Evolutionary conservation across 345 rosid species (phyloP).

Genomic region (Capsella bursapastoris): DNA sequence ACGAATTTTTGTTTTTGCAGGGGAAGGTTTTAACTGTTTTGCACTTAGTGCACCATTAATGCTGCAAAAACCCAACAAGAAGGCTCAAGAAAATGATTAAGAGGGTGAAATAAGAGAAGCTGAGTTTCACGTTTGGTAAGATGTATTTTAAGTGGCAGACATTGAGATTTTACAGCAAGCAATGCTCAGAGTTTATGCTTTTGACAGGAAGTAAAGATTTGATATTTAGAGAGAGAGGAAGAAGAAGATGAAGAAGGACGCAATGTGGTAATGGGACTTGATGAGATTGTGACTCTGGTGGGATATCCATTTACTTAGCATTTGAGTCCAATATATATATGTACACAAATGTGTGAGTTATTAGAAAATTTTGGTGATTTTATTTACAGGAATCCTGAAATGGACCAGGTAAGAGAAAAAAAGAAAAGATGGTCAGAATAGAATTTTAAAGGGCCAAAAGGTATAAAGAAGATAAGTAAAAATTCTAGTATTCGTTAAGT

Average conservation of each 20-base stretch:
- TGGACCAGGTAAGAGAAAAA: constrained; percentile 54
- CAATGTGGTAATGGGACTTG: constrained; percentile 50
- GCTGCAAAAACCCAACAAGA: constrained; percentile 32
- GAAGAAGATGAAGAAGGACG: constrained; percentile 25
- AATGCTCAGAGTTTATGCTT: constrained; percentile 37
- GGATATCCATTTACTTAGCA: constrained; percentile 67
- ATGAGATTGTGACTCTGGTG: constrained; percentile 59
- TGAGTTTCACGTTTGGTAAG: constrained; percentile 36
- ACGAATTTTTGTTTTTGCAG: not conserved
- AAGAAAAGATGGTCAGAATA: constrained; percentile 43
- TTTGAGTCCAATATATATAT: constrained; percentile 45
- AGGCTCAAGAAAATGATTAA: constrained; percentile 39
- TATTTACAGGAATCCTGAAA: constrained; percentile 53
- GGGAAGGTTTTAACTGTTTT: constrained; percentile 44
- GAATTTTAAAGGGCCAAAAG: constrained; percentile 39
- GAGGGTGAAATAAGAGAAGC: constrained; percentile 39
- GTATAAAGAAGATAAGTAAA: constrained; percentile 32
- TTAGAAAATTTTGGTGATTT: constrained; percentile 48
- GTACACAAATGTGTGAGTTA: constrained; percentile 27
- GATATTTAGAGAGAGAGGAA: constrained; percentile 33
- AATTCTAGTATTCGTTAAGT: constrained; percentile 40
- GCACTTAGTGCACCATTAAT: constrained; percentile 52
- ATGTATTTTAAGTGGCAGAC: constrained; percentile 69
- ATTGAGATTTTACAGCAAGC: constrained; percentile 46
- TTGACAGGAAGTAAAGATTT: constrained; percentile 40